Evolutionary conservation across 2,329 filamentous ascomycete species (phyloP).

Genomic region (Fusarium sp.): DNA sequence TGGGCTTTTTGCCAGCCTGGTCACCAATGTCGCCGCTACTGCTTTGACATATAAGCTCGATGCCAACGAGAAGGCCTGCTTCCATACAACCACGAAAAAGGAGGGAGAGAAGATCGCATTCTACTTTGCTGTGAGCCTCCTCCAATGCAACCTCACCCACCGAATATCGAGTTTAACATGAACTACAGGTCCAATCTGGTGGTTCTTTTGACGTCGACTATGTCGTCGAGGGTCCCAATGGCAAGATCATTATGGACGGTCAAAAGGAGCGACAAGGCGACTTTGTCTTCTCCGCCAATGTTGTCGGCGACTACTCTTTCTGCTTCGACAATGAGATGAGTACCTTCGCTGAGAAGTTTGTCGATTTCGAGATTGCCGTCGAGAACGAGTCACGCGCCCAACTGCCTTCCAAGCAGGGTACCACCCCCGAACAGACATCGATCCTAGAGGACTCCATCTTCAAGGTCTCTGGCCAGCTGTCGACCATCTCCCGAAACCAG

Average conservation of each 20-base stretch:
- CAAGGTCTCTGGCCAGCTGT: constrained; percentile 92
- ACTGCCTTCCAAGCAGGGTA: constrained; percentile 89
- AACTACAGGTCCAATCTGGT: constrained; percentile 88
- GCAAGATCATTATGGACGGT: constrained; percentile 85
- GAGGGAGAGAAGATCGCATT: constrained; percentile 92
- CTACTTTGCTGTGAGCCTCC: constrained; percentile 89
- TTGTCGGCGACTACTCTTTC: constrained; percentile 90
- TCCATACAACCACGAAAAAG: constrained; percentile 84
- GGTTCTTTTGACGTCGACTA: constrained; percentile 99
- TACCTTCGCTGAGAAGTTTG: constrained; percentile 95
- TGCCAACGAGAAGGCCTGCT: constrained; percentile 95
- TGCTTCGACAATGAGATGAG: constrained; percentile 99
- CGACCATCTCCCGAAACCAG: constrained; percentile 94
- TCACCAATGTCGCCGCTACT: constrained; percentile 81
- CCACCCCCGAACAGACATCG: constrained; percentile 87
- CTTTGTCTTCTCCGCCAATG: constrained; percentile 95
- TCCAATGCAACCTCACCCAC: not conserved
- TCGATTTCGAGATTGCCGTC: constrained; percentile 97
- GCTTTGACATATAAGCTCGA: constrained; percentile 92
- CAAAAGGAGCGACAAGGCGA: constrained; percentile 95
- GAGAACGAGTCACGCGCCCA: constrained; percentile 88
- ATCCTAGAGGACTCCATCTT: constrained; percentile 93
- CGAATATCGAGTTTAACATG: constrained; percentile 20
- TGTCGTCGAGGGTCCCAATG: constrained; percentile 82
- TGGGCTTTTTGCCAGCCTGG: constrained; percentile 77